Percentiles rank a stretch among this genome's conserved stretches.
Evolutionary conservation across 2,329 filamentous ascomycete species (phyloP).

Genomic region (Penicillium nordicum): DNA sequence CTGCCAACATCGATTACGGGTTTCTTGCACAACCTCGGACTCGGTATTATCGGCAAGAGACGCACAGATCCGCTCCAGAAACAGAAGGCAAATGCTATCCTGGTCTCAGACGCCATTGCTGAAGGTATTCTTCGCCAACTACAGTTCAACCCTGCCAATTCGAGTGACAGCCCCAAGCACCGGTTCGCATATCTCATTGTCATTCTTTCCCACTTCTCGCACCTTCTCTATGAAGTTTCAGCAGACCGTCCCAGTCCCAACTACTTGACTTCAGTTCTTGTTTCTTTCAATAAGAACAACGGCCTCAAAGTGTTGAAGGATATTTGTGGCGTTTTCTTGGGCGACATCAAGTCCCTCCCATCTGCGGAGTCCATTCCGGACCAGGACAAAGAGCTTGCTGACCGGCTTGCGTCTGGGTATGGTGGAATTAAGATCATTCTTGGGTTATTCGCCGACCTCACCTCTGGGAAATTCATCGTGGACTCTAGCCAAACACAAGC

Average conservation of each 20-base stretch:
- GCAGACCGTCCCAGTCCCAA: slow-evolving; percentile 50
- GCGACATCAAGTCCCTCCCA: slow-evolving; percentile 52
- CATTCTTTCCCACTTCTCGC: slow-evolving; percentile 71
- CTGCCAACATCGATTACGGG: slow-evolving; percentile 76
- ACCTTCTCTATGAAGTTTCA: slow-evolving; percentile 69
- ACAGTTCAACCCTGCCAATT: slow-evolving; percentile 47
- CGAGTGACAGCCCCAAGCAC: slow-evolving; percentile 56
- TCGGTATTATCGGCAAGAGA: slow-evolving; percentile 71
- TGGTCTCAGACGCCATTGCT: slow-evolving; percentile 67
- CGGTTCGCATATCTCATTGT: slow-evolving; percentile 76
- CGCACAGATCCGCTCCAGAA: slow-evolving; percentile 63
- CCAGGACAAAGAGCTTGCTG: slow-evolving; percentile 39
- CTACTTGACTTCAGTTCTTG: slow-evolving; percentile 68
- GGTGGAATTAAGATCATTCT: slow-evolving; percentile 77
- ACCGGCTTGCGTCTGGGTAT: slow-evolving; percentile 50
- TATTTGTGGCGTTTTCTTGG: slow-evolving; percentile 67
- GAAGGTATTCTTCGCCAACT: slow-evolving; percentile 67
- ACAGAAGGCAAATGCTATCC: slow-evolving; percentile 60
- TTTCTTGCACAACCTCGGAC: slow-evolving; percentile 82
- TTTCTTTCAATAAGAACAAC: slow-evolving; percentile 78
- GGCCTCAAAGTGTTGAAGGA: slow-evolving; percentile 72
- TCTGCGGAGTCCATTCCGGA: slow-evolving; percentile 42
- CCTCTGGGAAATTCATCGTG: slow-evolving; percentile 72
- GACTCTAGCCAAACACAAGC: slow-evolving; percentile 66
- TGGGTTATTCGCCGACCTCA: slow-evolving; percentile 72